Evolutionary conservation across 192 early-diverging fungal genomes (phyloP).

Genomic region (Jimgerdemannia lactiflua): DNA sequence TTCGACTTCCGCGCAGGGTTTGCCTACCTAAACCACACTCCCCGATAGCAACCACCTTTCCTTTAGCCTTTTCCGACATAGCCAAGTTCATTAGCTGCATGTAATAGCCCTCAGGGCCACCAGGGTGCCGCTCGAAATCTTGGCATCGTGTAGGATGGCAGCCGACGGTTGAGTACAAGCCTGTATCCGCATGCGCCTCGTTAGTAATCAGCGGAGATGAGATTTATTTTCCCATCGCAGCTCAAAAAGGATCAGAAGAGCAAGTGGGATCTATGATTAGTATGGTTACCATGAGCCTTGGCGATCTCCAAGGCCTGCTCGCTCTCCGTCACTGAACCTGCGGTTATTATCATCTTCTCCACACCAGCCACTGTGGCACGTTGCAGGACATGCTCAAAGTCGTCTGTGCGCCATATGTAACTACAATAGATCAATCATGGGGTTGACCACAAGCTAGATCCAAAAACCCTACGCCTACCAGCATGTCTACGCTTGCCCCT

Average conservation of each 20-base stretch:
- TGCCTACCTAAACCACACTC: constrained; percentile 80
- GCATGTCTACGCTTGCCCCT: constrained; percentile 72
- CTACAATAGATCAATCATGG: neutral
- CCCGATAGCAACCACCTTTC: constrained; percentile 85
- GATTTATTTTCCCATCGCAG: neutral
- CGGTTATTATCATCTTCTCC: constrained; percentile 81
- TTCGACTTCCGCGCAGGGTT: neutral
- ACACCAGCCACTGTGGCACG: constrained; percentile 68
- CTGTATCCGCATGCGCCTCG: too few relatives aligned
- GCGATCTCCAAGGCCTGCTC: constrained; percentile 58
- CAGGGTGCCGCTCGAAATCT: constrained; percentile 59
- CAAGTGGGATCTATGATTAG: too few relatives aligned
- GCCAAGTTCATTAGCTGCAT: constrained; percentile 41
- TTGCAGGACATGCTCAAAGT: constrained; percentile 59
- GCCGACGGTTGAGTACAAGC: constrained; percentile 74
- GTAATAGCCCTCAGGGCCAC: constrained; percentile 66
- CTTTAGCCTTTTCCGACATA: constrained; percentile 30
- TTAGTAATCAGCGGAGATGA: constrained; percentile 19
- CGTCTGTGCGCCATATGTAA: constrained; percentile 38
- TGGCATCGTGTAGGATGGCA: constrained; percentile 81
- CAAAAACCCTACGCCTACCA: constrained; percentile 29
- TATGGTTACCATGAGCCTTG: constrained; percentile 37
- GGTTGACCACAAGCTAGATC: constrained; percentile 66
- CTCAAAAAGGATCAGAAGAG: neutral
- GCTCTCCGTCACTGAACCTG: constrained; percentile 60